Evolutionary conservation across 208 protist species (phyloP).

Genomic region (Leishmania lainsoni): DNA sequence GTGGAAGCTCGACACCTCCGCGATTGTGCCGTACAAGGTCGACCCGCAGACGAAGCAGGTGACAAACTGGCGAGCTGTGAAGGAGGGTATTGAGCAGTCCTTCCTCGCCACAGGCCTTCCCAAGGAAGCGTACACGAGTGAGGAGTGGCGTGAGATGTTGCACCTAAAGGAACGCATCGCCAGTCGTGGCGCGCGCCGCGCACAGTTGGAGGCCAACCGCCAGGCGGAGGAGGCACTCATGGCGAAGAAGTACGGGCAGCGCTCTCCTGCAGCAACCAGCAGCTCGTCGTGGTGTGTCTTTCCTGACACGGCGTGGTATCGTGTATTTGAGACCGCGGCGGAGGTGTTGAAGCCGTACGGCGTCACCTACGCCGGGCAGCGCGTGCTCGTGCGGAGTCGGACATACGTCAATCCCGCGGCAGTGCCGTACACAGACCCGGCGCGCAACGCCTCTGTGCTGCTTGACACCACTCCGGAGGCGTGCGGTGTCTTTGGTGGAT

Average conservation of each 20-base stretch:
- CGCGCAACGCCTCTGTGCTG: conserved; percentile 27
- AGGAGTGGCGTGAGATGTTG: conserved; percentile 79
- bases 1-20: conserved; percentile 71
- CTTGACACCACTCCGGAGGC: conserved; percentile 67
- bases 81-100: conserved; percentile 83
- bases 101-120: conserved; percentile 81
- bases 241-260: conserved; percentile 15
- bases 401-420: conserved; percentile 46
- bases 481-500: conserved; percentile 70
- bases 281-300: conserved; percentile 45
- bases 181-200: conserved; percentile 44
- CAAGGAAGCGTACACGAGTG: conserved; percentile 72
- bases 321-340: conserved; percentile 62
- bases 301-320: conserved; percentile 78
- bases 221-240: conserved; percentile 38
- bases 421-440: conserved; percentile 63
- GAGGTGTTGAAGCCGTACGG: conserved; percentile 62
- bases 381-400: conserved; percentile 42
- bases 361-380: conserved; percentile 46
- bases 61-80: conserved; percentile 90
- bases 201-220: conserved; percentile 48
- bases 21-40: conserved; percentile 85
- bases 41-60: conserved; percentile 67
- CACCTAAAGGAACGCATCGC: conserved; percentile 62
- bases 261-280: neutral